Base-by-base conservation (phyloP, 257 asterid species). In the Solanum virginianum region DNA sequence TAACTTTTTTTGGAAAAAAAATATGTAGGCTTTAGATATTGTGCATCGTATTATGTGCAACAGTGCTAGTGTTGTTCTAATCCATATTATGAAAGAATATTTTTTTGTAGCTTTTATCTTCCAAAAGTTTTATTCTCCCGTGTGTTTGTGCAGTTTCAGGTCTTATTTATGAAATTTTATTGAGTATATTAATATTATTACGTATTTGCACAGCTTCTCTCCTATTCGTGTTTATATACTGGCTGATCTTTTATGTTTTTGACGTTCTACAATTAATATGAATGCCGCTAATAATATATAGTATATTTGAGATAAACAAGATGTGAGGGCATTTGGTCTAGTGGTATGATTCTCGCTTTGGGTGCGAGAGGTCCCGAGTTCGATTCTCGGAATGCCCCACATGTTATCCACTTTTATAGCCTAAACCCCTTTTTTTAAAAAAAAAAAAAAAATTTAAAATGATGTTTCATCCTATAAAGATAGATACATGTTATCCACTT, bases 301-400 rank as follows among this genome's bases (percentile, higher is more conserved):
- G 2, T 26, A 26, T 26, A 36, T 36, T 36, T 36, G 41, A 36
- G 6, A 36, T 36, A 0, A 6, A 36, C 0, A 36, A 36, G 0
- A 36, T 1, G 0, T 36, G 41, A 13, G 71, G 71, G 94, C 95
- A 92, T 91, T 94, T 91, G 98, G 97, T 92, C 94, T 93, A 91
- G 95, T 91, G 96, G 94, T 89, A 94, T 91, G 97, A 94, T 93
- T 93, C 97, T 90, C 90, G 91, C 94, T 95, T 88, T 69, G 93
- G 96, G 96, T 90, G 94, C 93, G 93, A 89, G 93, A 91, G 95
- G 97, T 90, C 96, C 89, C 88, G 90, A 90, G 92, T 91, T 94
- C 91, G 86, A 95, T 92, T 90, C 92, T 92, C 90, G 94, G 93
- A 93, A 92, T 92, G 98, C 95, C 94, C 97, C 97, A 4, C 39